phyloP scores from a whole-genome alignment of 768 basidiomycete genomes.

The Lentinula raphanica region DNA sequence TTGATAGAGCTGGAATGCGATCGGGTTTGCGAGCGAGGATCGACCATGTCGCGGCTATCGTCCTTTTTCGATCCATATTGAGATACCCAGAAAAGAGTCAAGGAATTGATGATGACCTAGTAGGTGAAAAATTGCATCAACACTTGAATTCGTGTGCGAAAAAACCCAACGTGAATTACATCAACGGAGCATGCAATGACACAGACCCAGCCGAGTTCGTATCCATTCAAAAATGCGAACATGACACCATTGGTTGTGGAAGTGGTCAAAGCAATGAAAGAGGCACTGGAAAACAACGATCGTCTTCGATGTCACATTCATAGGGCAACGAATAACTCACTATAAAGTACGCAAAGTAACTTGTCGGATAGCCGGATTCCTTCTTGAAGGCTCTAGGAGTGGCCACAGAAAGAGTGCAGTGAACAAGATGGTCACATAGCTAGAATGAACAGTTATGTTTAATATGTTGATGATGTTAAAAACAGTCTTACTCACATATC shows the following conservation, averaged over 20 bases:
- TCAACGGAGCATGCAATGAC: background rate
- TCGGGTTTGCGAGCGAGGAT: background rate
- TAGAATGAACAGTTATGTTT: background rate
- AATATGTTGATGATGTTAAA: background rate
- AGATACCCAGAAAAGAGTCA: background rate
- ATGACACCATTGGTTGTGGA: background rate
- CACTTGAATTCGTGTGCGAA: background rate
- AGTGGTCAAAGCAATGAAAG: background rate
- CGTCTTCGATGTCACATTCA: background rate
- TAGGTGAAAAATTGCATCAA: background rate
- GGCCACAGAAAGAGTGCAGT: background rate
- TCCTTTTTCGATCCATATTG: background rate
- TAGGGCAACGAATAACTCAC: background rate
- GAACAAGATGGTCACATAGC: background rate
- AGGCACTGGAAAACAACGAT: background rate
- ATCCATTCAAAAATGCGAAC: background rate
- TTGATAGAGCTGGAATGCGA: background rate
- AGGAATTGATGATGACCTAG: background rate
- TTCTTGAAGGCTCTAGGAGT: background rate
- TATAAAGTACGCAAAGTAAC: background rate
- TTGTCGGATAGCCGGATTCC: background rate
- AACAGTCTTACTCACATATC: background rate
- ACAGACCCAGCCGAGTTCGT: background rate
- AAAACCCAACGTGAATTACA: background rate
- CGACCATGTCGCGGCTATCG: background rate